These are phyloP conservation scores for Tulasnella sp. DNA, from an alignment of 768 basidiomycete species.

Conservation along the genomic window DNA sequence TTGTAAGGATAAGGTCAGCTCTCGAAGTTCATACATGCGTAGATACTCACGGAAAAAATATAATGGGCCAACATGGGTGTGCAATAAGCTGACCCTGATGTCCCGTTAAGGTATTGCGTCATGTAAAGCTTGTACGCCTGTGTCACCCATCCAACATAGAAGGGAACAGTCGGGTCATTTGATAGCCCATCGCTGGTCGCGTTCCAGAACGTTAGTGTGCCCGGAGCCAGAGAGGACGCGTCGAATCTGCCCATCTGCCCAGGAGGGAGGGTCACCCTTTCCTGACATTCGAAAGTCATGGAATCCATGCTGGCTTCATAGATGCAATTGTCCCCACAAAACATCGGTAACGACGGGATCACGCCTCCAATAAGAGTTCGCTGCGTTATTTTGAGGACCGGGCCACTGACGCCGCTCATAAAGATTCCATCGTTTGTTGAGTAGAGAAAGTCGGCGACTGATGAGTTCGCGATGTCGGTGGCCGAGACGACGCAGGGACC, in stretches of 20 bases:
- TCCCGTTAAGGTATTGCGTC: not conserved
- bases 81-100: not conserved
- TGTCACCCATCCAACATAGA: not conserved
- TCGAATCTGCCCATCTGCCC: not conserved
- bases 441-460: not conserved
- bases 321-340: not conserved
- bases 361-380: not conserved
- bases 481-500: not conserved
- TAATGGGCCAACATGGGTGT: conserved; percentile 2
- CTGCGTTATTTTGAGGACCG: not conserved
- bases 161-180: not conserved
- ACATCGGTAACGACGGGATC: not conserved
- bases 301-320: not conserved
- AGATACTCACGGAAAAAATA: not conserved
- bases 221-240: too few relatives aligned
- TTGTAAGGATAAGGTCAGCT: not conserved
- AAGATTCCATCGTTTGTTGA: not conserved
- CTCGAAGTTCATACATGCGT: not conserved
- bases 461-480: not conserved
- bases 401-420: not conserved
- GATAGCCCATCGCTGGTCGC: not conserved
- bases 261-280: not conserved
- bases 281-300: not conserved
- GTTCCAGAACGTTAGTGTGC: not conserved
- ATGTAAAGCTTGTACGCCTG: not conserved